These are phyloP conservation scores for Apophysomyces elegans DNA, from an alignment of 371 early-diverging fungal species.

Conservation along the genomic window DNA sequence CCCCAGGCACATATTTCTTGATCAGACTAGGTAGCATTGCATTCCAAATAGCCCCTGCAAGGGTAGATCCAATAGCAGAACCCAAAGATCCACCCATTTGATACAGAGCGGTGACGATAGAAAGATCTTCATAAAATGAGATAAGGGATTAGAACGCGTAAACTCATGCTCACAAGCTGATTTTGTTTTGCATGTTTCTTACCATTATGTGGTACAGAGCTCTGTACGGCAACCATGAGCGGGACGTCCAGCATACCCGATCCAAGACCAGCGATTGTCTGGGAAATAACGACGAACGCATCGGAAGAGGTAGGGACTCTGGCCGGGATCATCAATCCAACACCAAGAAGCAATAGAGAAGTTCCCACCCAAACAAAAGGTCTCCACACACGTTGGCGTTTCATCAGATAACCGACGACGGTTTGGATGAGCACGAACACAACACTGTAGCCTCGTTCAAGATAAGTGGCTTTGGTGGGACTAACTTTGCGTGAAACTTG, in stretches of 20 bases:
- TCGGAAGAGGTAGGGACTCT: constrained; percentile 35
- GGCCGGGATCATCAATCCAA: constrained; percentile 50
- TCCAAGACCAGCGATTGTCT: constrained; percentile 46
- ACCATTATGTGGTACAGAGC: constrained; percentile 42
- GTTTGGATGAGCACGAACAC: constrained; percentile 35
- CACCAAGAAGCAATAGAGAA: constrained; percentile 52
- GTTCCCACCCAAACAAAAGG: constrained; percentile 62
- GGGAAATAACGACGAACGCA: constrained; percentile 38
- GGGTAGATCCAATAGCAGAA: constrained; percentile 37
- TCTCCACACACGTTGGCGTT: constrained; percentile 43
- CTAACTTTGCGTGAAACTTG: constrained; percentile 46
- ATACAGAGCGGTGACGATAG: constrained; percentile 39
- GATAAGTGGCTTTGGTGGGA: constrained; percentile 28
- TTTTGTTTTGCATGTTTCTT: neutral
- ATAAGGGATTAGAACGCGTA: neutral
- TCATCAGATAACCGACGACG: constrained; percentile 40
- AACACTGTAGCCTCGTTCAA: constrained; percentile 45
- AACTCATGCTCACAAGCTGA: neutral
- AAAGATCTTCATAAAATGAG: constrained; percentile 29
- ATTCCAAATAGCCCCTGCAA: constrained; percentile 49
- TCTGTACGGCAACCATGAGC: constrained; percentile 40
- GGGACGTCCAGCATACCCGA: constrained; percentile 42
- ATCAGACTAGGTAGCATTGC: constrained; percentile 34
- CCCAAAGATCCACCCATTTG: constrained; percentile 41
- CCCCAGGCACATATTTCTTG: constrained; percentile 40